These are phyloP conservation scores for Coemansia sp. DNA, from an alignment of 192 early-diverging fungal species.

Conservation along the genomic window DNA sequence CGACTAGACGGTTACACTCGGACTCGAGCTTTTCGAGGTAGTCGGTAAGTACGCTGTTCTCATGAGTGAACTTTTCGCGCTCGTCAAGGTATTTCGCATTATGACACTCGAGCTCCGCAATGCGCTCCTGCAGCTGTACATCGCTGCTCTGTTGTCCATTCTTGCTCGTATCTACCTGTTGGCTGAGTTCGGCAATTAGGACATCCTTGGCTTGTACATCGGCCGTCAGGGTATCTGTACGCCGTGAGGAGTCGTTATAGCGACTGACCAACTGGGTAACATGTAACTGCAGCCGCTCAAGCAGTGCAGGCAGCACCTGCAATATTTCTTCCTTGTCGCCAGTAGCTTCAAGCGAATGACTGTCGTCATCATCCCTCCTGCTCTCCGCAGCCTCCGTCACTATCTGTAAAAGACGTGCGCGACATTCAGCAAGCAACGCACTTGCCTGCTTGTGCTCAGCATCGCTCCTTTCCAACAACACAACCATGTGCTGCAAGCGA, in stretches of 20 bases:
- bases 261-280: neutral
- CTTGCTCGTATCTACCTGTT: neutral
- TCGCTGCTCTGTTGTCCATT: neutral
- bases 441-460: conserved; percentile 21
- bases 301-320: neutral
- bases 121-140: conserved; percentile 35
- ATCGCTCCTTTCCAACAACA: conserved; percentile 36
- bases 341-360: neutral
- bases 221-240: neutral
- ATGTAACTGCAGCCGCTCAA: neutral
- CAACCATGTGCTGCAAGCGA: conserved; percentile 28
- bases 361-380: neutral
- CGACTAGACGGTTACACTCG: conserved; percentile 71
- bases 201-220: conserved; percentile 9
- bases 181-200: conserved; percentile 7
- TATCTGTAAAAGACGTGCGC: conserved; percentile 2
- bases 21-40: conserved; percentile 64
- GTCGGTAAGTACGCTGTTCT: conserved; percentile 28
- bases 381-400: neutral
- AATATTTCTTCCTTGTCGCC: too few relatives aligned
- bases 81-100: conserved; percentile 62
- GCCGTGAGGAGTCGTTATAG: neutral
- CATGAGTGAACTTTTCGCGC: conserved; percentile 35
- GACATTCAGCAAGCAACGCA: conserved; percentile 6
- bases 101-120: conserved; percentile 57